Conservation (phyloP, 495 filamentous ascomycete genomes). For the Podospora appendiculata region DNA sequence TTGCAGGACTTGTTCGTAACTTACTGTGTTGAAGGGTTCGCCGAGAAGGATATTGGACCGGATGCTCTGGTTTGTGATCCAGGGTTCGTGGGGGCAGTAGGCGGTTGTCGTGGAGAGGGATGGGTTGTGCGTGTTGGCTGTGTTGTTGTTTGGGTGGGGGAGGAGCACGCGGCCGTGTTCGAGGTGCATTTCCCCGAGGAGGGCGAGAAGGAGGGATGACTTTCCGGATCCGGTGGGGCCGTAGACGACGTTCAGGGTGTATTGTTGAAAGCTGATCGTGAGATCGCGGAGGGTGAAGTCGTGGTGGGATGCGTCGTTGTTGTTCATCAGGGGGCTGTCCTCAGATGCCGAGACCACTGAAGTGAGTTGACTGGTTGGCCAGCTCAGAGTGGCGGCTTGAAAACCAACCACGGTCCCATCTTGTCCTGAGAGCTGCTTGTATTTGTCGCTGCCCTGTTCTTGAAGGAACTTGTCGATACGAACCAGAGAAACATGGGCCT, state of each 20-base stretch:
- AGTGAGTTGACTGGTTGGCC: background rate
- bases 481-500: background rate
- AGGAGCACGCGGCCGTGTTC: constrained; percentile 6
- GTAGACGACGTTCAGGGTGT: constrained; percentile 1
- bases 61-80: constrained; percentile 32
- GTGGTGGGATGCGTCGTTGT: background rate
- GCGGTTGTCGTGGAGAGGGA: constrained; percentile 1
- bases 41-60: constrained; percentile 39
- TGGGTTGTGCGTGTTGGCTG: constrained; percentile 1
- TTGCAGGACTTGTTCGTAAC: constrained; percentile 74
- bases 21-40: constrained; percentile 38
- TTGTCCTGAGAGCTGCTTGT: background rate
- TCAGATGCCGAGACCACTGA: background rate
- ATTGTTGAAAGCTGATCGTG: background rate
- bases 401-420: background rate
- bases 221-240: constrained; percentile 10
- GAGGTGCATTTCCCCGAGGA: constrained; percentile 13
- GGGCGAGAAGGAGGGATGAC: constrained; percentile 9
- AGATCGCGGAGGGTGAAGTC: background rate
- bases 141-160: background rate
- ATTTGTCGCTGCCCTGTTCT: background rate
- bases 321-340: background rate
- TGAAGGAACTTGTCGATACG: background rate
- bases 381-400: background rate
- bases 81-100: constrained; percentile 28